phyloP scores from a whole-genome alignment of 2,329 filamentous ascomycete genomes.

The Apiospora kogelbergensis region DNA sequence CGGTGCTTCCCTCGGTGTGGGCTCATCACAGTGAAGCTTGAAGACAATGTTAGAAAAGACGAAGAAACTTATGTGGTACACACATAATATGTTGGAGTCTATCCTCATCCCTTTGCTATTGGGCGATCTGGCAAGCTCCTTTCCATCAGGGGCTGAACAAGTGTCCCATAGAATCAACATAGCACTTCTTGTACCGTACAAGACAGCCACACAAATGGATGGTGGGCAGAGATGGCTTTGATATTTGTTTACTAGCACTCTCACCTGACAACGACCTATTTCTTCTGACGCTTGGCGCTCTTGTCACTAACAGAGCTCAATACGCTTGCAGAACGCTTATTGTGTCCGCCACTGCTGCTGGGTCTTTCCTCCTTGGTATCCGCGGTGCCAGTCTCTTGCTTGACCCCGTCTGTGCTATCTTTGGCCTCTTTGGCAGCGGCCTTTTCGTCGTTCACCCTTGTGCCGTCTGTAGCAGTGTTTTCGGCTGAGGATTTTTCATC shows the following conservation, averaged over 20 bases:
- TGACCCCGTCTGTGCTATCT: conserved; percentile 16
- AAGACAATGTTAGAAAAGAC: no score
- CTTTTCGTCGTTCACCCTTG: conserved; percentile 5
- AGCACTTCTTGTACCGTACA: neutral
- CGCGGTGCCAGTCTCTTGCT: conserved; percentile 20
- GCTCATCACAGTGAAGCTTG: no score
- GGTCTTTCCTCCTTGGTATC: conserved; percentile 26
- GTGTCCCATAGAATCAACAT: neutral
- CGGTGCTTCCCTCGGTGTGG: no score
- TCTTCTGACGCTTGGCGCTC: conserved; percentile 58
- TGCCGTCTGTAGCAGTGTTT: conserved; percentile 9
- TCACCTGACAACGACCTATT: conserved; percentile 28
- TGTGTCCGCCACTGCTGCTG: conserved; percentile 52
- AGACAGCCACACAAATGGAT: neutral
- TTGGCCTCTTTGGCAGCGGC: neutral
- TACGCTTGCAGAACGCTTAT: conserved; percentile 83
- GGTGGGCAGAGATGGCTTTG: neutral
- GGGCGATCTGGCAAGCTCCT: no score
- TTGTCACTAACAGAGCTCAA: conserved; percentile 69
- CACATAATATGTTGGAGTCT: no score
- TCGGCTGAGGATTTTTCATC: neutral
- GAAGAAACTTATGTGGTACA: no score
- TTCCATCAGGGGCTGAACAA: neutral
- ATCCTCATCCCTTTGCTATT: no score
- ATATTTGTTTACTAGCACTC: neutral